These are phyloP conservation scores for Alternaria sp. DNA, from an alignment of 2,329 filamentous ascomycete species.

Conservation along the genomic window DNA sequence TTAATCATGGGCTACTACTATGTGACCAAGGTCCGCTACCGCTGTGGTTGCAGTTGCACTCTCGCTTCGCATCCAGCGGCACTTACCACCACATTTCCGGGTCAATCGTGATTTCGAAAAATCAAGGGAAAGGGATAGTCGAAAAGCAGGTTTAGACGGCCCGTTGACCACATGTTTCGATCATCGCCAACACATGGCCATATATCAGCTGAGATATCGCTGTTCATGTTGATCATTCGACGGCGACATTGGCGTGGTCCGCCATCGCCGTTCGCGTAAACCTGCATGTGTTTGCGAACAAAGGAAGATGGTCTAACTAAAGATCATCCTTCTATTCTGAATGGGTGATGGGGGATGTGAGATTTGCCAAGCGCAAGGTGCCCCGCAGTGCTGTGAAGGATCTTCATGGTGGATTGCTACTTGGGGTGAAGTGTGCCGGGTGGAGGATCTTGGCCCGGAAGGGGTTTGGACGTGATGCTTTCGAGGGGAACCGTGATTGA, in stretches of 20 bases:
- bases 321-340: not conserved
- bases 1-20: not conserved
- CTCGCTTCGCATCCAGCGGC: not conserved
- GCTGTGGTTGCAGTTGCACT: not conserved
- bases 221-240: not conserved
- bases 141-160: conserved; percentile 1
- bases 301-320: not conserved
- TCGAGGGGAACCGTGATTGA: not conserved
- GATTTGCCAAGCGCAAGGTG: not conserved
- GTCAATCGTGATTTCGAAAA: not conserved
- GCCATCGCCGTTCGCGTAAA: not conserved
- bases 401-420: not conserved
- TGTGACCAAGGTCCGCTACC: not conserved
- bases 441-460: not conserved
- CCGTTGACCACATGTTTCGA: not conserved
- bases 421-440: not conserved
- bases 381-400: not conserved
- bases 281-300: not conserved
- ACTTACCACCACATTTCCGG: not conserved
- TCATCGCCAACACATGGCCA: not conserved
- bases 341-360: not conserved
- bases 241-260: not conserved
- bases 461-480: not conserved
- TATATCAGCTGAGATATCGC: not conserved
- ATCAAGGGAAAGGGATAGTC: not conserved